Evolutionary conservation across 164 flowering plant genomes (phyloP).

Genomic region (Vitis riparia): DNA sequence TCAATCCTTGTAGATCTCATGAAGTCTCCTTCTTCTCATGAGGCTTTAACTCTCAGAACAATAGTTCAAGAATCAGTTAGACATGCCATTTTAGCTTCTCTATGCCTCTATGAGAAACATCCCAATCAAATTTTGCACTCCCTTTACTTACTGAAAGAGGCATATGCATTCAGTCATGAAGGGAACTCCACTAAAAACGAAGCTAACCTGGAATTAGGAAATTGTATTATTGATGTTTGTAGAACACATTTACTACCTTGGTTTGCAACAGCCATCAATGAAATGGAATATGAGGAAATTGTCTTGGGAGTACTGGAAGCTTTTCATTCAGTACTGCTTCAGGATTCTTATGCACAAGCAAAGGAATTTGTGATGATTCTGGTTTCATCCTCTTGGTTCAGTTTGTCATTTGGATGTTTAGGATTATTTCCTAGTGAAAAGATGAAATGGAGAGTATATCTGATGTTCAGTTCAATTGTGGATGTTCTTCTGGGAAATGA

Average conservation of each 20-base stretch:
- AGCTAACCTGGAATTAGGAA: conserved; percentile 26
- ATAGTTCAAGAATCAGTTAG: conserved; percentile 51
- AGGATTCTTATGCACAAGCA: conserved; percentile 38
- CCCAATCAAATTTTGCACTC: conserved; percentile 56
- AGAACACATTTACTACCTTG: conserved; percentile 65
- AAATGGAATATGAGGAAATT: conserved; percentile 56
- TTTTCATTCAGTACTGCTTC: conserved; percentile 64
- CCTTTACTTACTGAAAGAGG: conserved; percentile 75
- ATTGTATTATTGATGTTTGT: conserved; percentile 50
- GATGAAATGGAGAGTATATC: conserved; percentile 71
- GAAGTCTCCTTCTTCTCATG: conserved; percentile 52
- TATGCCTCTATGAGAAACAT: conserved; percentile 29
- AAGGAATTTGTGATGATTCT: conserved; percentile 46
- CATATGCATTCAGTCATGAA: conserved; percentile 45
- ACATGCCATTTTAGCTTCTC: conserved; percentile 54
- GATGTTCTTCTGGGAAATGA: conserved; percentile 61
- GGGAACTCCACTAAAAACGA: conserved; percentile 20
- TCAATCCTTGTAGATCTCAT: conserved; percentile 65
- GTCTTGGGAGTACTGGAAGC: conserved; percentile 71
- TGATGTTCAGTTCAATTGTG: conserved; percentile 64
- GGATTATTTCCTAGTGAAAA: conserved; percentile 74
- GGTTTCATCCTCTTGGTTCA: conserved; percentile 75
- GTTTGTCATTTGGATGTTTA: conserved; percentile 71
- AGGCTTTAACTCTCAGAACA: conserved; percentile 33
- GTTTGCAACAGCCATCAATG: conserved; percentile 46